Base-by-base conservation (phyloP, 2,329 filamentous ascomycete genomes). In the Penicillium digitatum region DNA sequence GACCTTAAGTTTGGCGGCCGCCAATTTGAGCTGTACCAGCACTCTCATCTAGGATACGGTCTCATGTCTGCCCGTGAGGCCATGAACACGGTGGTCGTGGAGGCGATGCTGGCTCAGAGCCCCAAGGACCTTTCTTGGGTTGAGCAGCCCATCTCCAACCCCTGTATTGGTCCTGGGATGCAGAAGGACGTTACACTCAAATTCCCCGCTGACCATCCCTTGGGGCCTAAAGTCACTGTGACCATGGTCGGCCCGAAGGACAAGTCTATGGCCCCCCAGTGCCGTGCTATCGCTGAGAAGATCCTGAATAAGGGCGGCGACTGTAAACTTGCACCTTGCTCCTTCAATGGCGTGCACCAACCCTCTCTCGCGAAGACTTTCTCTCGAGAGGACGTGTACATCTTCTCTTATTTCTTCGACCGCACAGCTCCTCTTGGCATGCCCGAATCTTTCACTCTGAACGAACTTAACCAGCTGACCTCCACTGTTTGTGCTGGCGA, bases 361-460 rank as follows among this genome's bases (percentile, higher is more conserved):
- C 94, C 94, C 10, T 87, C 88, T 22, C 82, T 99, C 45, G 86
- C 85, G 64, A 95, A 96, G 81, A 99, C 94, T 0, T 99, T 99
- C 68, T 79, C 89, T 26, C 83, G 82, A 60, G 93, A 97, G 75
- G 92, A 96, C 67, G 85, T 97, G 37, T 99, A 93, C 77, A 90
- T 97, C 65, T 93, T 99, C 76, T 95, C 90, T 29, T 99, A 95
- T 82, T 99, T 99, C 78, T 96, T 88, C 77, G 94, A 99, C 79
- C 92, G 95, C 67, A 95, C 89, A 24, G 84, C 89, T 72, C 90
- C 91, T 5, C 84, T 99, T 11, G 95, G 95, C 63, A 97, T 99
- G 91, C 94, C 95, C n/a, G 91, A 96, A 63, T 92, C 89, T 6
- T 99, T 97, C 76, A 96, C 92, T 0, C 79, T 99, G 32, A 84